These are phyloP conservation scores for Przewalskia tangutica DNA, from an alignment of 257 asterid genomes.

Conservation along the genomic window DNA sequence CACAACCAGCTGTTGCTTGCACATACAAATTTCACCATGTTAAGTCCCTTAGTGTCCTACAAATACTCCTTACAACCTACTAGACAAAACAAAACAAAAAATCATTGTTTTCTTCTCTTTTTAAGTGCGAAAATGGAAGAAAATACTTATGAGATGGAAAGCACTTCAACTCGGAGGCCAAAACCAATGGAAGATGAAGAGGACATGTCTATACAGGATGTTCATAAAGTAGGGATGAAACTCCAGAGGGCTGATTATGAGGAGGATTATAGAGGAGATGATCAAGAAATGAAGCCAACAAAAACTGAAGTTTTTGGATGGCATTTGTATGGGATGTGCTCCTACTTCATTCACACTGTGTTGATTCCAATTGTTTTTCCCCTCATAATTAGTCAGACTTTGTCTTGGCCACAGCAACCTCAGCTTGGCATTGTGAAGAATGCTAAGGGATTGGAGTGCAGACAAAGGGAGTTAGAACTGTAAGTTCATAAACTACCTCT, in stretches of 20 bases:
- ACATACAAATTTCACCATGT: slow-evolving; percentile 5
- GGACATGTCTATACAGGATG: slow-evolving; percentile 27
- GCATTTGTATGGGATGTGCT: slow-evolving; percentile 71
- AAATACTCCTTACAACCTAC: not conserved
- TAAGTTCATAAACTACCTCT: slow-evolving; percentile 25
- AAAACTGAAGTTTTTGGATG: slow-evolving; percentile 53
- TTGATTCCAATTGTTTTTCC: slow-evolving; percentile 72
- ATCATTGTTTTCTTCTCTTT: not conserved
- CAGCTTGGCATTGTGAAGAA: slow-evolving; percentile 54
- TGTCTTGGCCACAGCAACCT: slow-evolving; percentile 41
- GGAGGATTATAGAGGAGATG: slow-evolving; percentile 11
- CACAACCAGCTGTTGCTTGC: slow-evolving; percentile 55
- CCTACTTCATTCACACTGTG: slow-evolving; percentile 66
- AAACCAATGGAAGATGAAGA: slow-evolving; percentile 17
- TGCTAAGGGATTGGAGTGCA: slow-evolving; percentile 41
- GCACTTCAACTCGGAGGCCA: slow-evolving; percentile 7
- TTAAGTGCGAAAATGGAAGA: not conserved
- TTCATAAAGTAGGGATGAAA: slow-evolving; percentile 31
- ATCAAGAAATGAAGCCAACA: slow-evolving; percentile 46
- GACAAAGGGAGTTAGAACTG: slow-evolving; percentile 45
- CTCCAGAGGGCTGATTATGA: slow-evolving; percentile 31
- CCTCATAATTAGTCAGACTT: slow-evolving; percentile 69
- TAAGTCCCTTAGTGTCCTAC: not conserved
- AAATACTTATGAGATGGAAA: slow-evolving; percentile 2
- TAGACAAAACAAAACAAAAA: not conserved